These are phyloP conservation scores for Danielozyma ontarioensis DNA, from an alignment of 805 yeast genomes.

Conservation along the genomic window DNA sequence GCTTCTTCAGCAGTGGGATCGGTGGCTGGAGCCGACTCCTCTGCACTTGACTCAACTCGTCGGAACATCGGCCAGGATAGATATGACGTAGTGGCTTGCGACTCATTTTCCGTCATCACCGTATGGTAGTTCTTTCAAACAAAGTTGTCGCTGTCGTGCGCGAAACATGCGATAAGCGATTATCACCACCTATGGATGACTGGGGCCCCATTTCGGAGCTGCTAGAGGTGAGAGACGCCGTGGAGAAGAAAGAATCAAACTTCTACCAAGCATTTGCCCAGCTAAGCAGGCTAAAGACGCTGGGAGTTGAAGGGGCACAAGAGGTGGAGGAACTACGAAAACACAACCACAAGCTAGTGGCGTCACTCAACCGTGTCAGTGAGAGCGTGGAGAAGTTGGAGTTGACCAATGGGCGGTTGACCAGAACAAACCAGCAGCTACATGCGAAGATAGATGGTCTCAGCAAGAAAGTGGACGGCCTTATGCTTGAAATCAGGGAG, in stretches of 20 bases:
- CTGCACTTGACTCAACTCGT: no score
- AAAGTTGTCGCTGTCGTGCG: no score
- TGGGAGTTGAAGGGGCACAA: no score
- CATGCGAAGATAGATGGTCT: constrained; percentile 11
- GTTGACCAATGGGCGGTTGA: constrained; percentile 4
- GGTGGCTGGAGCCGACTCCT: no score
- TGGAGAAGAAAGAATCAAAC: constrained; percentile 25
- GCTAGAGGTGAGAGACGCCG: constrained; percentile 24
- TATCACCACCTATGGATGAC: no score
- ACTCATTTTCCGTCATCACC: no score
- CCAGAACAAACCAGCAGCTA: not conserved
- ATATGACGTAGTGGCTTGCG: no score
- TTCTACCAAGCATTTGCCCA: constrained; percentile 31
- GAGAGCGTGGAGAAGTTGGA: constrained; percentile 5
- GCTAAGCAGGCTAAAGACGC: constrained; percentile 12
- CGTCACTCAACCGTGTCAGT: constrained; percentile 5
- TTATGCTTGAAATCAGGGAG: constrained; percentile 28
- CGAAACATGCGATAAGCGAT: no score
- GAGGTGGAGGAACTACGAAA: no score
- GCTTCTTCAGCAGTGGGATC: no score
- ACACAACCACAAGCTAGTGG: constrained; percentile 10
- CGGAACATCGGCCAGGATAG: no score
- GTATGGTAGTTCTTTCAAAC: no score
- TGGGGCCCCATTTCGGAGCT: constrained; percentile 18
- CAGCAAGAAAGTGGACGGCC: constrained; percentile 13